Conservation (phyloP, 148 eudicot genomes). For the Dianthus caryophyllus region DNA sequence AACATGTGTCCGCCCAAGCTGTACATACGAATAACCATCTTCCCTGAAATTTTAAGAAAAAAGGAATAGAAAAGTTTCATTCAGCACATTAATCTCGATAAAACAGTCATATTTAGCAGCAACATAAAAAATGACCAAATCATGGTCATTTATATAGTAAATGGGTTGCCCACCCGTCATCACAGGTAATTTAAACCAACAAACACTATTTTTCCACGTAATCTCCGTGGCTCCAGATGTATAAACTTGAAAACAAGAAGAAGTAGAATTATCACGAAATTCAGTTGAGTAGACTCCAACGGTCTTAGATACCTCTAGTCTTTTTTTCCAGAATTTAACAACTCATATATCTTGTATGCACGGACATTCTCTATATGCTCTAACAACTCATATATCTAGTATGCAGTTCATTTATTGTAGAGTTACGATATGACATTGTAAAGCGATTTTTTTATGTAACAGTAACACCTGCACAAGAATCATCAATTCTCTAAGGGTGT, state of each 20-base stretch:
- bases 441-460: too few species aligned
- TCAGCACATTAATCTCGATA: neutral
- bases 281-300: neutral
- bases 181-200: neutral
- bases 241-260: neutral
- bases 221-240: neutral
- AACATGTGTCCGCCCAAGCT: slow-evolving; percentile 86
- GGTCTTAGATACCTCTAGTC: too few species aligned
- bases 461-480: too few species aligned
- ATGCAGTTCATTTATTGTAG: too few species aligned
- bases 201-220: neutral
- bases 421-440: too few species aligned
- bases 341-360: too few species aligned
- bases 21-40: slow-evolving; percentile 91
- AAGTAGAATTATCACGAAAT: neutral
- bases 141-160: neutral
- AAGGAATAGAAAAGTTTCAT: neutral
- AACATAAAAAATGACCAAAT: neutral
- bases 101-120: neutral
- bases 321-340: too few species aligned
- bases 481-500: too few species aligned
- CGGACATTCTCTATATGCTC: too few species aligned
- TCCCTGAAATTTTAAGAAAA: slow-evolving; percentile 39
- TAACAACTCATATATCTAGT: too few species aligned
- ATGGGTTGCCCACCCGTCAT: neutral